Evolutionary conservation across 2,329 filamentous ascomycete genomes (phyloP), one percentile per base, ranked within the genome.

Genomic region (Bertia moriformis): DNA sequence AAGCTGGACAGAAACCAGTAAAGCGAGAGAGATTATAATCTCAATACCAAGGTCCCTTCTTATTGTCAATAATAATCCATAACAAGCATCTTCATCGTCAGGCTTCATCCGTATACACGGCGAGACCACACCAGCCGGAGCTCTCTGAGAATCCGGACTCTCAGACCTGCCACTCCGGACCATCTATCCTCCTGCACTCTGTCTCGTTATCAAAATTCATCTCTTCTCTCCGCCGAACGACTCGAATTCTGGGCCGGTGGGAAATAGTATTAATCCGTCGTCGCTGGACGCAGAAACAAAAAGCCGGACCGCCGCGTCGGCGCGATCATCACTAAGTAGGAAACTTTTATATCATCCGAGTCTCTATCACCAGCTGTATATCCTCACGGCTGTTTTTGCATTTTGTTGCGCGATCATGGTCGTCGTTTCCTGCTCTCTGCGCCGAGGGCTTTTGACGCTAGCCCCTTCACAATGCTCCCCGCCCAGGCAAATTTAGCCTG

Each of bases 241-340:
- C n/a, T n/a, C n/a, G n/a, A n/a, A 29, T 10, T 29, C 24, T 29
- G 24, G 24, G 24, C 24, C 24, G 24, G 10, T 40, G 46, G 55
- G 55, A 56, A 58, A 58, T 57, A 56, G 54, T 57, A 50, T 57
- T 58, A 58, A 58, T 58, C 55, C 55, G 55, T 49, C 7, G 7
- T 35, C 49, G 48, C 48, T 47, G 50, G 46, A 54, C 55, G 55
- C 55, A 58, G 55, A 58, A 58, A 58, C 52, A 52, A 58, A 58
- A 57, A 48, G 53, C 55, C 55, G 52, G 51, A 40, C 47, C 53
- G 54, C 55, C 54, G 55, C 51, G 45, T 46, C 45, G 47, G 48
- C 46, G 43, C 46, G 48, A 56, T 53, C 49, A 55, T 50, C 50
- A 47, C 41, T 38, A 38, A 15, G 36, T 46, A 49, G 42, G 46